Conservation (phyloP, 2,329 filamentous ascomycete species). For the Colletotrichum caudatum region DNA sequence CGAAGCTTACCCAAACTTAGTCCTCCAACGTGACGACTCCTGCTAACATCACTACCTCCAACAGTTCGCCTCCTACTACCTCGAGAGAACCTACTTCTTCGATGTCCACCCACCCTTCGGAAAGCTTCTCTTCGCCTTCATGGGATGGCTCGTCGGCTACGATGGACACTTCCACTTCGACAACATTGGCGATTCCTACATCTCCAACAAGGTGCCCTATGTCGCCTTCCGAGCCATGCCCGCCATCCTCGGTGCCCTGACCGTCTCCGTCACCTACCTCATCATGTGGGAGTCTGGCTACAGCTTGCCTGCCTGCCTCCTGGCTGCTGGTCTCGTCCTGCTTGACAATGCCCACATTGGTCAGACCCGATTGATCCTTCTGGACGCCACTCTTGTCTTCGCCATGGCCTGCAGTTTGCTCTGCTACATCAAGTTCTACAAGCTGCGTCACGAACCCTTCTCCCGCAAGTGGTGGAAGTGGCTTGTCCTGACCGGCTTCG, state of each 20-base stretch:
- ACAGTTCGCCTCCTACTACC: constrained; percentile 84
- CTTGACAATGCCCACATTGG: constrained; percentile 98
- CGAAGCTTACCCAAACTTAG: background rate
- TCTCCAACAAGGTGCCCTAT: constrained; percentile 96
- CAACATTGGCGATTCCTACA: constrained; percentile 99
- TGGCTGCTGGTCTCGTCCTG: constrained; percentile 87
- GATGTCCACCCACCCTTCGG: constrained; percentile 98
- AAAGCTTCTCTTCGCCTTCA: constrained; percentile 96
- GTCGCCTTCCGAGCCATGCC: constrained; percentile 95
- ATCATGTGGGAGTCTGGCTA: constrained; percentile 99
- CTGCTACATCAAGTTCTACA: constrained; percentile 98
- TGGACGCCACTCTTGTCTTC: constrained; percentile 93
- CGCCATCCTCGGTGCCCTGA: constrained; percentile 90
- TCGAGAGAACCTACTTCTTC: constrained; percentile 99
- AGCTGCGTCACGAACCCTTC: constrained; percentile 89
- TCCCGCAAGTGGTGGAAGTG: constrained; percentile 99
- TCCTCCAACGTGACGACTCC: background rate
- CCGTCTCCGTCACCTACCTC: constrained; percentile 91
- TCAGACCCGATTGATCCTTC: constrained; percentile 92
- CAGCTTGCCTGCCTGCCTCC: constrained; percentile 89
- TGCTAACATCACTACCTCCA: constrained; percentile 40
- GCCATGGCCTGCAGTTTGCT: constrained; percentile 96
- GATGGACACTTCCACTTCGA: constrained; percentile 98
- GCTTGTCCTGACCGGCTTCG: constrained; percentile 94
- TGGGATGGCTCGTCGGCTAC: constrained; percentile 97